Evolutionary conservation across 331 rosid species (phyloP).

Genomic region (Erythrophleum ivorense): DNA sequence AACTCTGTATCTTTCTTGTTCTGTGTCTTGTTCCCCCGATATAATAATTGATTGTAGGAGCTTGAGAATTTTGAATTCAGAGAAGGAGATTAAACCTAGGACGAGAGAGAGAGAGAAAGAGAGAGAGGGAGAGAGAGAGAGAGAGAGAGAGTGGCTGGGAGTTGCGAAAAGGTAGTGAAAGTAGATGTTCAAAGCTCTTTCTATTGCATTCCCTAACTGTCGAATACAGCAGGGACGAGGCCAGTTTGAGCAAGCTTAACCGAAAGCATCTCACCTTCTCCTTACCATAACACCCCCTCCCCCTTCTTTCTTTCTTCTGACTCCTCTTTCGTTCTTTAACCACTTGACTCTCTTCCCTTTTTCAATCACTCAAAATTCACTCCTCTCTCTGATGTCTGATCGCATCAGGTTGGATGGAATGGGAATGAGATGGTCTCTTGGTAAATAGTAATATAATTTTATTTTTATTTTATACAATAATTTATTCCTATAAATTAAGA

Average conservation of each 20-base stretch:
- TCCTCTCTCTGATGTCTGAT: neutral
- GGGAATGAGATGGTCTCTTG: no score
- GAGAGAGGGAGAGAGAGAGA: no score
- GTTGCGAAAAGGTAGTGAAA: neutral
- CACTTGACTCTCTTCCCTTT: constrained; percentile 57
- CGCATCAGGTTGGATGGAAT: no score
- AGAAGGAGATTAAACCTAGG: constrained; percentile 53
- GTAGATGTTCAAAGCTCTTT: constrained; percentile 57
- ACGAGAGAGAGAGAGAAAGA: constrained; percentile 20
- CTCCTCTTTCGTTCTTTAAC: constrained; percentile 49
- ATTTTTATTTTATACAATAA: no score
- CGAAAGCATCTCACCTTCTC: constrained; percentile 57
- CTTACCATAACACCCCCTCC: constrained; percentile 29
- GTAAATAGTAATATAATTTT: no score
- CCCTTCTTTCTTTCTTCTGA: constrained; percentile 1
- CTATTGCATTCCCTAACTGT: constrained; percentile 49
- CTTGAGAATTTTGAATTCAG: constrained; percentile 35
- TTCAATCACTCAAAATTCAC: constrained; percentile 53
- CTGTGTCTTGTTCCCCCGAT: neutral
- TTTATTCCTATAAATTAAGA: no score
- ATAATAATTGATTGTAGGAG: constrained; percentile 21
- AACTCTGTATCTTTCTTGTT: neutral
- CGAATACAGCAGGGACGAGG: constrained; percentile 75
- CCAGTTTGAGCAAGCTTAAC: constrained; percentile 64
- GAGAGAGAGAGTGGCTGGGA: no score